Evolutionary conservation across 2,329 filamentous ascomycete species (phyloP).

Genomic region (Madurella fahalii): DNA sequence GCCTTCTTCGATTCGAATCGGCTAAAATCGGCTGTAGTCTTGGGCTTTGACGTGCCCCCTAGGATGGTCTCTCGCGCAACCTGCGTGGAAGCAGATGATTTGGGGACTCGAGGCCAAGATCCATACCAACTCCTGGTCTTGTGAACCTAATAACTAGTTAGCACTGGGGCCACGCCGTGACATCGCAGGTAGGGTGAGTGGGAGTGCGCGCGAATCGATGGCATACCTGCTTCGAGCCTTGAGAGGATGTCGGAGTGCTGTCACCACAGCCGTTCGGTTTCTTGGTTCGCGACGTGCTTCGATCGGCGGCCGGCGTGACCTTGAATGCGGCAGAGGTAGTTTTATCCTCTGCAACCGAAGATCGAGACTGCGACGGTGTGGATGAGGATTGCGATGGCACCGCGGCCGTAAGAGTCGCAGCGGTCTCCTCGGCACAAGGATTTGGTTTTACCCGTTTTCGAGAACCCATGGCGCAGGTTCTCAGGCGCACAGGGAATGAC

Average conservation of each 20-base stretch:
- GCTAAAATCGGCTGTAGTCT: conserved; percentile 45
- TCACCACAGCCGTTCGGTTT: conserved; percentile 4
- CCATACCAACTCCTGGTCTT: conserved; percentile 60
- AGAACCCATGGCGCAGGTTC: conserved; percentile 34
- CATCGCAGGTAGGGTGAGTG: neutral
- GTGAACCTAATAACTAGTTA: conserved; percentile 37
- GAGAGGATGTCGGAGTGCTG: conserved; percentile 1
- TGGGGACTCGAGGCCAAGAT: conserved; percentile 54
- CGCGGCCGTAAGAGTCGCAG: conserved; percentile 5
- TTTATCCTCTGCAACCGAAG: neutral
- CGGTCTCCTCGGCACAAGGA: conserved; percentile 22
- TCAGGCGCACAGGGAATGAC: neutral
- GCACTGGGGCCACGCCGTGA: neutral
- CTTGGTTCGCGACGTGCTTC: neutral
- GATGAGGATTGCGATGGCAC: conserved; percentile 22
- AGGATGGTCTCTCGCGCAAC: conserved; percentile 58
- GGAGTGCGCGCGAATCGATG: neutral
- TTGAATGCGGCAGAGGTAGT: conserved; percentile 11
- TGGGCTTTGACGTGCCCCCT: conserved; percentile 49
- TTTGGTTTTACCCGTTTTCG: conserved; percentile 40
- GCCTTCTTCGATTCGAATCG: conserved; percentile 46
- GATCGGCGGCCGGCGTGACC: neutral
- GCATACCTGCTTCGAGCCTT: conserved; percentile 20
- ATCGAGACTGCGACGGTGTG: conserved; percentile 1
- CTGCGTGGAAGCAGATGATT: conserved; percentile 56